A percentile compares a stretch with the other conserved stretches of the same genome.
phyloP scores from a whole-genome alignment of 176 grass and related monocot species.

The Carex pumila region DNA sequence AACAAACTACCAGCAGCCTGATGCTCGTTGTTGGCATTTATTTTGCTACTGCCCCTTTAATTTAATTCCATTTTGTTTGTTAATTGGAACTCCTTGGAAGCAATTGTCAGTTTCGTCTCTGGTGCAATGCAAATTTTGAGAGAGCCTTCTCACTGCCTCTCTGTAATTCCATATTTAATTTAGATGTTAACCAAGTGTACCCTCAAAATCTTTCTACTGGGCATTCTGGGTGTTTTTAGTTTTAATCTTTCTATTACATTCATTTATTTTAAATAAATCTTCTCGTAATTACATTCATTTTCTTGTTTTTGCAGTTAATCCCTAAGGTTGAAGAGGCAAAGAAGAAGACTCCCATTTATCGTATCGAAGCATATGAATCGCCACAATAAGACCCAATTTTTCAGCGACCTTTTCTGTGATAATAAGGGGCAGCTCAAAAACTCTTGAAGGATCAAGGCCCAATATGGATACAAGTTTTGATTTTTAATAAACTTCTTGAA shows the following conservation, averaged over 20 bases:
- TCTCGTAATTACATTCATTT: neutral
- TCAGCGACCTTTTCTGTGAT: neutral
- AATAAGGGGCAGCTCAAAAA: neutral
- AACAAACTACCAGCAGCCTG: neutral
- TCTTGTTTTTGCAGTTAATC: slow-evolving; percentile 4
- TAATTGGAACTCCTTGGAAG: neutral
- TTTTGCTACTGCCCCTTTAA: neutral
- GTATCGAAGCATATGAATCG: slow-evolving; percentile 22
- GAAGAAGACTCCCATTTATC: slow-evolving; percentile 22
- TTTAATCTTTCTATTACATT: neutral
- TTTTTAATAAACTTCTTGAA: slow-evolving; percentile 1
- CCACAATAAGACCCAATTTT: neutral
- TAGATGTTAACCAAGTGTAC: neutral
- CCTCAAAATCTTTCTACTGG: neutral
- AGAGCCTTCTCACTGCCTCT: neutral
- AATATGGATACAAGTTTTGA: slow-evolving; percentile 3
- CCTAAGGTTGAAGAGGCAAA: slow-evolving; percentile 26
- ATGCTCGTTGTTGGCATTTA: neutral
- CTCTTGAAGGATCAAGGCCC: neutral
- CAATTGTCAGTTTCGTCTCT: neutral
- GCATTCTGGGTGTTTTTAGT: neutral
- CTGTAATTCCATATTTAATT: neutral
- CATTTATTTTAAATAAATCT: neutral
- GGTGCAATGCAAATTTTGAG: neutral
- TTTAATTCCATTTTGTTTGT: neutral